Evolutionary conservation across 2,329 filamentous ascomycete species (phyloP).

Genomic region (Pestalotiopsis sp.): DNA sequence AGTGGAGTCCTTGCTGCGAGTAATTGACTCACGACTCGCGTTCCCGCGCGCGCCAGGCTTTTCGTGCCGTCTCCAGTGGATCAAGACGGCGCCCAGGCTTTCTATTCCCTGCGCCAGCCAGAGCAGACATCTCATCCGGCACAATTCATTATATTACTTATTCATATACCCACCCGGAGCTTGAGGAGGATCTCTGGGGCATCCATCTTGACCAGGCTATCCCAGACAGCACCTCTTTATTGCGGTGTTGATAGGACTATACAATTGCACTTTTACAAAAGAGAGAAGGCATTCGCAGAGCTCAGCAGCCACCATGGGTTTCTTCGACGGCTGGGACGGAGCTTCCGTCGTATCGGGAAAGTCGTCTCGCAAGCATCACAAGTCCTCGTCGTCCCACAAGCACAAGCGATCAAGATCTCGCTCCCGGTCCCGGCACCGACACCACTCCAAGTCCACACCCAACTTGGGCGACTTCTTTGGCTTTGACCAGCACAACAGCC

Average conservation of each 20-base stretch:
- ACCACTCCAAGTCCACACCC: slow-evolving; percentile 18
- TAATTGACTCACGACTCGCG: slow-evolving; percentile 2
- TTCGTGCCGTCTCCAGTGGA: not conserved
- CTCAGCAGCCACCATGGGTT: slow-evolving; percentile 27
- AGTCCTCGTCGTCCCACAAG: slow-evolving; percentile 31
- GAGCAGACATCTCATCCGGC: not conserved
- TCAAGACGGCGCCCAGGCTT: not conserved
- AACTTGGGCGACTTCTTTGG: slow-evolving; percentile 9
- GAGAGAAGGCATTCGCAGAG: not conserved
- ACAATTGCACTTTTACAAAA: not conserved
- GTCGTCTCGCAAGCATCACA: slow-evolving; percentile 21
- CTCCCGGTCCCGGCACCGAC: slow-evolving; percentile 25
- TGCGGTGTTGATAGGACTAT: not conserved
- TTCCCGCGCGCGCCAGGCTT: not conserved
- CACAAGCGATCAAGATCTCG: slow-evolving; percentile 24
- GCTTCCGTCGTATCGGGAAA: slow-evolving; percentile 26
- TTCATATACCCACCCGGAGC: slow-evolving; percentile 6
- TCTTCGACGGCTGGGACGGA: slow-evolving; percentile 34
- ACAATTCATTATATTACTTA: not conserved
- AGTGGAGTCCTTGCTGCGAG: slow-evolving; percentile 6
- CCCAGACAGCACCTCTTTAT: not conserved
- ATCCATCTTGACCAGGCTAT: not conserved
- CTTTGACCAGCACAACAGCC: slow-evolving; percentile 10
- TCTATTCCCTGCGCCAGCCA: not conserved
- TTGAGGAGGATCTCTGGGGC: not conserved